These are phyloP conservation scores for Plasmodium relictum DNA, from an alignment of 169 alveolate genomes.

Conservation along the genomic window DNA sequence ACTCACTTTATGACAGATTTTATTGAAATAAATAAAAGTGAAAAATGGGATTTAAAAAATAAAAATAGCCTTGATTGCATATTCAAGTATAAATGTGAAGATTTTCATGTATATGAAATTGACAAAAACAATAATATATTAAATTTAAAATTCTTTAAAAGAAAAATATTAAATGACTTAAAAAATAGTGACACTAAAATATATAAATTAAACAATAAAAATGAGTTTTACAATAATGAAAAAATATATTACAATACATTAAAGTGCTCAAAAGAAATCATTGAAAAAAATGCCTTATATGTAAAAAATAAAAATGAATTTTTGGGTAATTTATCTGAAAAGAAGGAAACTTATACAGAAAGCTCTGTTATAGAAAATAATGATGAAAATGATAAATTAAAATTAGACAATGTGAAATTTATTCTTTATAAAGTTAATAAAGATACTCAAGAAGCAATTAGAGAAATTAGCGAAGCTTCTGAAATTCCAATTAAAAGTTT, in stretches of 20 bases:
- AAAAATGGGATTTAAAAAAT: slow-evolving; percentile 12
- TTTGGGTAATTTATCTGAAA: background rate
- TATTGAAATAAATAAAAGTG: slow-evolving; percentile 8
- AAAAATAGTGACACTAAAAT: background rate
- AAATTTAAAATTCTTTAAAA: slow-evolving; percentile 38
- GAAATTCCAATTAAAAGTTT: slow-evolving; percentile 65
- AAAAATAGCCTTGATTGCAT: slow-evolving; percentile 33
- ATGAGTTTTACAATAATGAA: background rate
- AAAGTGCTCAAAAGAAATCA: background rate
- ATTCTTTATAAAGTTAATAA: slow-evolving; percentile 64
- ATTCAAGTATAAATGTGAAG: slow-evolving; percentile 77
- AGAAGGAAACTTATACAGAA: background rate
- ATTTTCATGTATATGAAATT: slow-evolving; percentile 76
- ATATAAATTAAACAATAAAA: background rate
- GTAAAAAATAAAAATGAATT: background rate
- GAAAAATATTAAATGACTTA: slow-evolving; percentile 1
- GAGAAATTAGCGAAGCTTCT: slow-evolving; percentile 72
- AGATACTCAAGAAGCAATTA: slow-evolving; percentile 77
- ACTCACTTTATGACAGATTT: slow-evolving; percentile 52
- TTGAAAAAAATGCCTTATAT: background rate
- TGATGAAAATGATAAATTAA: background rate
- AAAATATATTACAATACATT: background rate
- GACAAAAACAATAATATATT: slow-evolving; percentile 42
- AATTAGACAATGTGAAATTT: slow-evolving; percentile 20
- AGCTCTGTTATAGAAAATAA: background rate